Evolutionary conservation across 768 basidiomycete species (phyloP), one percentile per base, ranked within the genome.

Genomic region (Agaricus bisporus): DNA sequence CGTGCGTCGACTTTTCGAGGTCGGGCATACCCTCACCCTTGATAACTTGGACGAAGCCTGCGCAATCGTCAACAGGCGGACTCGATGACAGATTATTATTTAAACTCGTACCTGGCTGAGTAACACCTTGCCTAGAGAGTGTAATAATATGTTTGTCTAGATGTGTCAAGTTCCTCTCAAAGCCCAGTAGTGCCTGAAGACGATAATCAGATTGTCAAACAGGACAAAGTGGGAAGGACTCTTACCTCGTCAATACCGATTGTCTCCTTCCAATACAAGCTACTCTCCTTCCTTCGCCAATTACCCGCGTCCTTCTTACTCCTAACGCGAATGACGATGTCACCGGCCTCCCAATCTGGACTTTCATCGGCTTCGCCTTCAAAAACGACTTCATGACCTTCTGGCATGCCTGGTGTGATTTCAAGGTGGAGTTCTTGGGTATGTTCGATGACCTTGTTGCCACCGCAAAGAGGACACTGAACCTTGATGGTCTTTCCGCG

Each of bases 301-400:
- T 85, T 82, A 45, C 91, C 93, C 59, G 80, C 80, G 55, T 84
- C 79, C 60, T 84, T 83, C 68, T 79, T 79, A 62, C 86, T 94
- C 59, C 87, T 74, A 14, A 98, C 85, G 48, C 93, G 75, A 44
- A 98, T 74, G 36, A 98, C 76, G 46, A 99, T 82, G 69, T 99
- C 95, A 7, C 97, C 97, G 5, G 97, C 74, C 63, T 95, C 94
- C 89, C 89, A 97, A 60, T 98, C 97, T 3, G 92, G 91, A 52
- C 77, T 88, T 71, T 99, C 95, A 65, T 98, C 97, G 42, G 90
- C 89, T 66, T 98, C 95, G n/a, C 92, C 93, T 61, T 97, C 91
- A 56, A 94, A 98, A 1, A 95, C 78, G 36, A 95, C 81, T 66
- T 99, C 91, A 62, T 90, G 85, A 1, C 90, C 93, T 63, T 99